phyloP scores from a whole-genome alignment of 495 filamentous ascomycete species.

The Pyrenula massariospora region DNA sequence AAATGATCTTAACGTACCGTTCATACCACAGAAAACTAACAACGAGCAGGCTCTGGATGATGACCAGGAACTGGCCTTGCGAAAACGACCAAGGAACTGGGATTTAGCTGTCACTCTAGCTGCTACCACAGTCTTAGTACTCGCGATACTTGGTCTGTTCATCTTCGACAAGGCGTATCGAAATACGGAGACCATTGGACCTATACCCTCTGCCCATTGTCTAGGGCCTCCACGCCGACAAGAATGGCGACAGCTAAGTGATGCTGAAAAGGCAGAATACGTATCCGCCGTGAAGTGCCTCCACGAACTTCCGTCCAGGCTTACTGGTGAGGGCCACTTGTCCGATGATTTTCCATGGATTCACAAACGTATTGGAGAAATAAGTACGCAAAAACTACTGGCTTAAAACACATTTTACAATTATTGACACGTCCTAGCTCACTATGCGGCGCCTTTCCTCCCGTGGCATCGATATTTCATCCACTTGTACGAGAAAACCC shows the following conservation, averaged over 20 bases:
- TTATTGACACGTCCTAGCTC: conserved; percentile 1
- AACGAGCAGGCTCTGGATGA: background rate
- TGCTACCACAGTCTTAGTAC: background rate
- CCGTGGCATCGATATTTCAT: conserved; percentile 40
- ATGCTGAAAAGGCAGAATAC: conserved; percentile 11
- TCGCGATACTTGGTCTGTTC: background rate
- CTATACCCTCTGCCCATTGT: background rate
- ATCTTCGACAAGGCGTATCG: background rate
- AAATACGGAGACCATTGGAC: background rate
- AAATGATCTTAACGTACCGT: background rate
- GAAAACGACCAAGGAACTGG: background rate
- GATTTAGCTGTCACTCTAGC: background rate
- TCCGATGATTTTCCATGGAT: conserved; percentile 14
- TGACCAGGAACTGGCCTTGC: background rate
- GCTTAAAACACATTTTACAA: background rate
- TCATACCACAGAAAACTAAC: background rate
- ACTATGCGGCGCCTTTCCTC: conserved; percentile 22
- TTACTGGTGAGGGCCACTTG: conserved; percentile 4
- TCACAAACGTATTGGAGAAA: conserved; percentile 4
- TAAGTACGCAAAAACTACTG: conserved; percentile 3
- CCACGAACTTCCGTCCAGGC: conserved; percentile 9
- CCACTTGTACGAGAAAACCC: conserved; percentile 25
- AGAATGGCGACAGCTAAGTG: conserved; percentile 23
- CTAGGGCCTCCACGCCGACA: background rate
- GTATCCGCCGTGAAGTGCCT: conserved; percentile 16